A percentile compares a stretch with the other conserved stretches of the same genome.
Evolutionary conservation across 352 stramenopile species (phyloP).

Genomic region (Blastocystis sp.): DNA sequence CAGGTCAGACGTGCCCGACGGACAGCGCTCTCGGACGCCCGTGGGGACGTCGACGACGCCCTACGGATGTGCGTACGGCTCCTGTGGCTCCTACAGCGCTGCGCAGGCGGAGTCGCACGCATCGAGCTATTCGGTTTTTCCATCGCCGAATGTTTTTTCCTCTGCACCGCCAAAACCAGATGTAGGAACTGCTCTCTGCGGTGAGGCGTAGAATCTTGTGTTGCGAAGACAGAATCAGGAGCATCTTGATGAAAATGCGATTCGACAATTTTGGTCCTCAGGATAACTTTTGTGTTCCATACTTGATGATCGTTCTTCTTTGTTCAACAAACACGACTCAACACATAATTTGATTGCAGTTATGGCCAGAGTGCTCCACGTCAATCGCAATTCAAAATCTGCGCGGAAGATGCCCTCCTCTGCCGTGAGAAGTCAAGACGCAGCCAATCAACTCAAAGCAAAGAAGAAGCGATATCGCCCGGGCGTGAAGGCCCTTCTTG

Average conservation of each 20-base stretch:
- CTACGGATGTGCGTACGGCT: not conserved
- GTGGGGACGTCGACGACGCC: not conserved
- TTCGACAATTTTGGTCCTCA: not conserved
- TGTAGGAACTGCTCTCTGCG: not conserved
- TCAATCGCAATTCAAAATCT: not conserved
- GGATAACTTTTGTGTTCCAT: not conserved
- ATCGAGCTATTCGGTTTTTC: not conserved
- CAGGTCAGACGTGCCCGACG: not conserved
- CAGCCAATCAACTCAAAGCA: not conserved
- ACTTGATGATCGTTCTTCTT: not conserved
- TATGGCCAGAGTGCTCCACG: not conserved
- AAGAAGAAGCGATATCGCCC: conserved; percentile 69
- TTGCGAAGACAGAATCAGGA: not conserved
- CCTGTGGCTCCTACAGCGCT: not conserved
- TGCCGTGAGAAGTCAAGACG: not conserved
- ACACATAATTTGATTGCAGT: too few species aligned
- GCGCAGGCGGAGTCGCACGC: not conserved
- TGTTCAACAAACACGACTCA: not conserved
- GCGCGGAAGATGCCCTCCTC: not conserved
- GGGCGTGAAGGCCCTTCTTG: conserved; percentile 79
- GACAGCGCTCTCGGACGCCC: not conserved
- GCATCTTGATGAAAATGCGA: not conserved
- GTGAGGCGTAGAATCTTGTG: not conserved
- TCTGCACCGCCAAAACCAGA: not conserved
- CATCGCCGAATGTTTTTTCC: not conserved